Evolutionary conservation across 1,139 yeast genomes (phyloP).

Genomic region (Pneumocystis sp.): DNA sequence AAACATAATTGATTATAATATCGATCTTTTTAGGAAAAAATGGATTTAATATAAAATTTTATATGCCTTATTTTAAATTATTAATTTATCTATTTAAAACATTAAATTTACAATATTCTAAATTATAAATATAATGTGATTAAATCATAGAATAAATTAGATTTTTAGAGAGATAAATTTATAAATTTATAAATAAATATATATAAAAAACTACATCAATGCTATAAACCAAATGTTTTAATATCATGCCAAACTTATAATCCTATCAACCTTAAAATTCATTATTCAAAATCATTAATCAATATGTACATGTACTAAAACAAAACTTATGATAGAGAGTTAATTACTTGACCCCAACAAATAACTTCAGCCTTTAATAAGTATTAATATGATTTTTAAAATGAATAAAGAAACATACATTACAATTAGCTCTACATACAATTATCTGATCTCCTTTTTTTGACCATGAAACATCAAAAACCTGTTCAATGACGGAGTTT

Average conservation of each 20-base stretch:
- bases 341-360: neutral
- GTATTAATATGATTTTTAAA: neutral
- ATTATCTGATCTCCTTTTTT: neutral
- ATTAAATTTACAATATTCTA: neutral
- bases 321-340: neutral
- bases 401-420: neutral
- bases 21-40: neutral
- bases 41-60: neutral
- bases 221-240: neutral
- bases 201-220: too few species aligned
- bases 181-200: too few species aligned
- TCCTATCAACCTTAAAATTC: neutral
- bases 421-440: neutral
- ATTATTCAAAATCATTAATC: neutral
- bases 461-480: slow-evolving; percentile 1
- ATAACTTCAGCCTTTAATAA: neutral
- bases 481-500: neutral
- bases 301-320: neutral
- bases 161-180: neutral
- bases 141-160: neutral
- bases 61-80: neutral
- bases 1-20: neutral
- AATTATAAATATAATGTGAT: neutral
- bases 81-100: neutral
- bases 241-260: neutral